phyloP scores from a whole-genome alignment of 73 alveolate genomes.

The Uronychia setigera region DNA sequence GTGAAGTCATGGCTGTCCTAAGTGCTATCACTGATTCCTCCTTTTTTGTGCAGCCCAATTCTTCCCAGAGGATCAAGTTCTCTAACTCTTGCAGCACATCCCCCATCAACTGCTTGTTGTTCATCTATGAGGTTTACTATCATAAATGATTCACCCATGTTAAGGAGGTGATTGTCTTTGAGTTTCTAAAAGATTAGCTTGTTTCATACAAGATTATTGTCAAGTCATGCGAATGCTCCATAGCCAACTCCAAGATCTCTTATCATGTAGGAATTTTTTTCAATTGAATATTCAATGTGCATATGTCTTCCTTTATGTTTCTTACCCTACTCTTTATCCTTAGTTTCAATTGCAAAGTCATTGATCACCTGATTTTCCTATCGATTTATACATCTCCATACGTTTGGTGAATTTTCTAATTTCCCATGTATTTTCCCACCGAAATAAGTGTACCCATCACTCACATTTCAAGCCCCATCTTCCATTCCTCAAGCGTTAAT shows the following conservation, averaged over 20 bases:
- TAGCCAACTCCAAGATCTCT: constrained; percentile 91
- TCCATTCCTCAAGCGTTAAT: not conserved
- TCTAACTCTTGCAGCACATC: not conserved
- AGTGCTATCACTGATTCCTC: not conserved
- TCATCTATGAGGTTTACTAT: constrained; percentile 64
- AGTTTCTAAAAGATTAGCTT: constrained; percentile 25
- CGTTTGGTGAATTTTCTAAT: not conserved
- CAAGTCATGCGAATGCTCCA: constrained; percentile 88
- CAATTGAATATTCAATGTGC: constrained; percentile 43
- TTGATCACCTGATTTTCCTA: constrained; percentile 32
- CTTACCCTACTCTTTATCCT: constrained; percentile 62
- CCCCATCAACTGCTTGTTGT: not conserved
- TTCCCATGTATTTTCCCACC: not conserved
- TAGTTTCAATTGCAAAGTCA: constrained; percentile 68
- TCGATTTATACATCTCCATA: not conserved
- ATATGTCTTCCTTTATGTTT: constrained; percentile 68
- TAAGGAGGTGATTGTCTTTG: constrained; percentile 80
- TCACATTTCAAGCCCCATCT: not conserved
- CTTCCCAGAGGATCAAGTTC: constrained; percentile 1
- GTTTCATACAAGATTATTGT: constrained; percentile 49
- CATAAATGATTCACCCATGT: constrained; percentile 89
- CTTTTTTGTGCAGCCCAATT: not conserved
- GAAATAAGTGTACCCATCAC: not conserved
- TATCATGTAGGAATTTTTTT: constrained; percentile 20
- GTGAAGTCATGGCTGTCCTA: not conserved